These are phyloP conservation scores for Umbelopsis sp. DNA, from an alignment of 192 early-diverging fungal genomes.

Conservation along the genomic window DNA sequence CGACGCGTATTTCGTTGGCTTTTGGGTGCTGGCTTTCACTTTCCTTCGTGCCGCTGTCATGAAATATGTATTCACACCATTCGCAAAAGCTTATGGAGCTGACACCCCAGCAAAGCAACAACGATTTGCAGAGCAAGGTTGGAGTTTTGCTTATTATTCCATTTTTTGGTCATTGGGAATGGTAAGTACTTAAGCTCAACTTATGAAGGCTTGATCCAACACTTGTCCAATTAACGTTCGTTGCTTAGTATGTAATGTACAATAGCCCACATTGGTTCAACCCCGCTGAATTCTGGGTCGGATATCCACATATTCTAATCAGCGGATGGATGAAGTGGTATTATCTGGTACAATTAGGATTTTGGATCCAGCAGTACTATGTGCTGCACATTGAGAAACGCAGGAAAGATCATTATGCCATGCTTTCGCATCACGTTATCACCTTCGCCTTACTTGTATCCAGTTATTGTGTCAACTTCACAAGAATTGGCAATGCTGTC, in stretches of 20 bases:
- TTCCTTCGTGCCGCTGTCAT: conserved; percentile 60
- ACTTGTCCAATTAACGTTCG: conserved; percentile 7
- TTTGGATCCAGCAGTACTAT: conserved; percentile 81
- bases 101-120: conserved; percentile 37
- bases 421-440: conserved; percentile 77
- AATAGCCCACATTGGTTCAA: conserved; percentile 73
- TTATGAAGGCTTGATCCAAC: not conserved
- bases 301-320: conserved; percentile 68
- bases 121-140: conserved; percentile 77
- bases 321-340: conserved; percentile 65
- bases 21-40: conserved; percentile 70
- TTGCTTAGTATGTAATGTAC: conserved; percentile 62
- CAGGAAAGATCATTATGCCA: conserved; percentile 73
- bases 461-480: conserved; percentile 71
- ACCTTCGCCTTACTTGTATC: conserved; percentile 67
- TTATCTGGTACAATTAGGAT: conserved; percentile 76
- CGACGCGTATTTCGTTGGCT: conserved; percentile 63
- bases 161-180: conserved; percentile 65
- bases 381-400: conserved; percentile 72
- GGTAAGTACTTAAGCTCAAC: conserved; percentile 36
- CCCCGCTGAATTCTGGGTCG: conserved; percentile 68
- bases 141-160: conserved; percentile 66
- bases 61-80: conserved; percentile 51
- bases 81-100: conserved; percentile 45
- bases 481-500: conserved; percentile 79